Evolutionary conservation across 306 rosid species (phyloP).

Genomic region (Rosa rugosa): DNA sequence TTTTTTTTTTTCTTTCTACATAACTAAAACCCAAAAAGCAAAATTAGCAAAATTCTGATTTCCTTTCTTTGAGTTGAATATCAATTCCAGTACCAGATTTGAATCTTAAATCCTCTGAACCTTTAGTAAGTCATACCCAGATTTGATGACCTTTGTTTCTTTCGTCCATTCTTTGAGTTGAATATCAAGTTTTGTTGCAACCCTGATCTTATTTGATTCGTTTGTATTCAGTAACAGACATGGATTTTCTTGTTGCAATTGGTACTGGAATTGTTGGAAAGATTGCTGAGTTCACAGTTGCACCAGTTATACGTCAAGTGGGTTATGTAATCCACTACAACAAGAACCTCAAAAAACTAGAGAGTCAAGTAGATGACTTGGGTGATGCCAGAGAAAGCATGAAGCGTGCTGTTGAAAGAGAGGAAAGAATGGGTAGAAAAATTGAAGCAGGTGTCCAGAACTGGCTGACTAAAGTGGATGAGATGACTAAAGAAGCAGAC

Average conservation of each 20-base stretch:
- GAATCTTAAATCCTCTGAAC: no score
- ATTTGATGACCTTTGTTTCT: no score
- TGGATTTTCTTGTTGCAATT: background rate
- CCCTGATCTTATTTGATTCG: background rate
- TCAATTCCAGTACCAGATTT: no score
- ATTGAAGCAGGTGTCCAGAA: background rate
- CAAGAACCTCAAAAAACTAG: background rate
- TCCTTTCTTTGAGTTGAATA: no score
- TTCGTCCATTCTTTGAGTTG: no score
- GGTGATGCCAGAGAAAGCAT: background rate
- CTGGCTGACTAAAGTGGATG: background rate
- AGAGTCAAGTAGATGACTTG: background rate
- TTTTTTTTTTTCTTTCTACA: no score
- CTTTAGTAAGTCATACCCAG: no score
- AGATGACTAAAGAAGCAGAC: rapidly evolving
- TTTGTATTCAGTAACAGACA: background rate
- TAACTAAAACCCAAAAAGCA: no score
- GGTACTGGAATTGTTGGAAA: background rate
- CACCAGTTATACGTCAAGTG: background rate
- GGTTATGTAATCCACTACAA: background rate
- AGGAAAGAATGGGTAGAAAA: background rate
- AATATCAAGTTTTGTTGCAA: no score
- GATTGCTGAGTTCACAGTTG: background rate
- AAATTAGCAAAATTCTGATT: no score
- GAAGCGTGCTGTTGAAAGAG: background rate